These are phyloP conservation scores for Plectranthus barbatus DNA, from an alignment of 257 asterid species.

Conservation along the genomic window DNA sequence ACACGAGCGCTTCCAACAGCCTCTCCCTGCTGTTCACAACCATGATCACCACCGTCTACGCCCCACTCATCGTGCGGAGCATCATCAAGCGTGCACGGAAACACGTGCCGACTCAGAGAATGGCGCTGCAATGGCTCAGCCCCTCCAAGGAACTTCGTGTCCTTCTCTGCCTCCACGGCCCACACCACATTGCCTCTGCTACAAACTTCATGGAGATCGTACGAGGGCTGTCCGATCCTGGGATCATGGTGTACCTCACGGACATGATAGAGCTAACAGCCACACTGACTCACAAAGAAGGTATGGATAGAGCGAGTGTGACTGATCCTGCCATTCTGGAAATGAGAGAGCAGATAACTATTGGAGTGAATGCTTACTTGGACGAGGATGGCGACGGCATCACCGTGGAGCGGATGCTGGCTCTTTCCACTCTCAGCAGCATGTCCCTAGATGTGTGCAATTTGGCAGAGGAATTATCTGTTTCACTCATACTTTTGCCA, in stretches of 20 bases:
- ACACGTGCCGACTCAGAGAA: conserved; percentile 66
- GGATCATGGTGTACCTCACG: conserved; percentile 54
- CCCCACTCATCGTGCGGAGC: conserved; percentile 57
- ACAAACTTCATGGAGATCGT: conserved; percentile 61
- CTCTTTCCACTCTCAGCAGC: conserved; percentile 57
- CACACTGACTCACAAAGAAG: conserved; percentile 42
- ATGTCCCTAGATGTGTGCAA: conserved; percentile 84
- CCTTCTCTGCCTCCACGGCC: conserved; percentile 53
- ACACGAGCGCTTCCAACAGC: conserved; percentile 49
- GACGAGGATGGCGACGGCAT: conserved; percentile 53
- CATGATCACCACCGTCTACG: conserved; percentile 50
- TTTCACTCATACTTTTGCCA: conserved; percentile 61
- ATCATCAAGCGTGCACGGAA: conserved; percentile 75
- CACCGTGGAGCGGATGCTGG: conserved; percentile 46
- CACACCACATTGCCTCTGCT: conserved; percentile 39
- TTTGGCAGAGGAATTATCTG: conserved; percentile 63
- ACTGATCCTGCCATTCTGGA: conserved; percentile 54
- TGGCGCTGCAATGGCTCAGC: conserved; percentile 80
- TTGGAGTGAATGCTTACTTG: conserved; percentile 27
- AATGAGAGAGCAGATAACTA: conserved; percentile 53
- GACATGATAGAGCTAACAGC: conserved; percentile 85
- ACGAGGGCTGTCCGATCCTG: conserved; percentile 62
- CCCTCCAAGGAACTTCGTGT: conserved; percentile 50
- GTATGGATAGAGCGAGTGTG: conserved; percentile 41
- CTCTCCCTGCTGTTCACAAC: conserved; percentile 50